These are phyloP conservation scores for Aquilaria malaccensis DNA, from an alignment of 345 rosid genomes.

Conservation along the genomic window DNA sequence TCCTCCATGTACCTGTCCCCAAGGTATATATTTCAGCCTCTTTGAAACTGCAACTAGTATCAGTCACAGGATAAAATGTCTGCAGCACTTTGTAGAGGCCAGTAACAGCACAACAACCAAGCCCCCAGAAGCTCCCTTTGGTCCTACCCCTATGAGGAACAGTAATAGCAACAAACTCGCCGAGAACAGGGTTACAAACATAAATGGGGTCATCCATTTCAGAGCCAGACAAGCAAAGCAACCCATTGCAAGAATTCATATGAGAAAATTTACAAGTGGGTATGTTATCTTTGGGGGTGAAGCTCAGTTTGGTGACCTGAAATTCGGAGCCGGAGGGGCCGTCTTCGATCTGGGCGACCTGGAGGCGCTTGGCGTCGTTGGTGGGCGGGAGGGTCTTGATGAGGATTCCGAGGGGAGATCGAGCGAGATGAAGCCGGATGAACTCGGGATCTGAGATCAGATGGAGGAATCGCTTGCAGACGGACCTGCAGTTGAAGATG, in stretches of 20 bases:
- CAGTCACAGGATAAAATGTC: background rate
- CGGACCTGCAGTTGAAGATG: conserved; percentile 9
- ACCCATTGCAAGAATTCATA: conserved; percentile 15
- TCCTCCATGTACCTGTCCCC: background rate
- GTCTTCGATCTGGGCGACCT: background rate
- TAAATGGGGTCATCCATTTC: conserved; percentile 4
- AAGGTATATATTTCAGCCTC: background rate
- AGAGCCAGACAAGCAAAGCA: conserved; percentile 10
- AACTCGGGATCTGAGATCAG: conserved; percentile 10
- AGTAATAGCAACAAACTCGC: conserved; percentile 8
- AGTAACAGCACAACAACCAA: conserved; percentile 11
- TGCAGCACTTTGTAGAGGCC: conserved; percentile 3
- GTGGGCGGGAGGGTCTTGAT: conserved; percentile 8
- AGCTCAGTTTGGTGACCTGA: background rate
- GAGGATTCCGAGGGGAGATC: conserved; percentile 7
- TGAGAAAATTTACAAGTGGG: conserved; percentile 5
- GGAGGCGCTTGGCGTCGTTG: conserved; percentile 1
- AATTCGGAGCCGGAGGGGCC: background rate
- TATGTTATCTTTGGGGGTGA: background rate
- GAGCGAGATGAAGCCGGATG: conserved; percentile 3
- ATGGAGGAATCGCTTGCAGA: conserved; percentile 6
- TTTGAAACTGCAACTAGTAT: background rate
- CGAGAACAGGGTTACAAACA: conserved; percentile 13
- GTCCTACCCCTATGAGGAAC: conserved; percentile 4
- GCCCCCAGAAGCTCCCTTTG: conserved; percentile 4